A percentile compares a stretch with the other conserved stretches of the same genome.
Conservation (phyloP, 345 rosid genomes). For the Turritis glabra region DNA sequence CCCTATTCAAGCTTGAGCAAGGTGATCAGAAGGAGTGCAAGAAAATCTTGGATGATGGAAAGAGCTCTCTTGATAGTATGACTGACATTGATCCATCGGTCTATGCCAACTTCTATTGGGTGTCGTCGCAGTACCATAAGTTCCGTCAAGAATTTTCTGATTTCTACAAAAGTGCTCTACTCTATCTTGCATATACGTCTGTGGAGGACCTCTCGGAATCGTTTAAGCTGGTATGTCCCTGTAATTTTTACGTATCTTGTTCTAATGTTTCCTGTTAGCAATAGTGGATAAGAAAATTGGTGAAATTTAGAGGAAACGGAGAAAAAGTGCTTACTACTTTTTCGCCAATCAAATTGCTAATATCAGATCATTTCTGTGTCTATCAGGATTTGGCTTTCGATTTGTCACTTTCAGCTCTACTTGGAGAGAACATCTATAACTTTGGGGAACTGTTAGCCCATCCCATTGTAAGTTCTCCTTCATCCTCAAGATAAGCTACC, state of each 20-base stretch:
- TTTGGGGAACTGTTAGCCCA: constrained; percentile 98
- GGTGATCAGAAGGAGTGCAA: constrained; percentile 92
- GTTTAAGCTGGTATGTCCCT: constrained; percentile 77
- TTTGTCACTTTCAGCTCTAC: constrained; percentile 92
- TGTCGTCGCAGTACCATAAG: constrained; percentile 88
- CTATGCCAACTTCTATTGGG: constrained; percentile 87
- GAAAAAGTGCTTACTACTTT: background rate
- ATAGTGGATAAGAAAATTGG: background rate
- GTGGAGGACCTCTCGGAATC: constrained; percentile 93
- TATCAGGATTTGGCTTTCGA: constrained; percentile 96
- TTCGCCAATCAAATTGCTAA: constrained; percentile 6
- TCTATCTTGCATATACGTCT: constrained; percentile 91
- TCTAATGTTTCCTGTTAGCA: background rate
- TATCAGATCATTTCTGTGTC: background rate
- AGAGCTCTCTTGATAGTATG: constrained; percentile 84
- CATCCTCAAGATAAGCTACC: background rate
- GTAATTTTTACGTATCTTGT: background rate
- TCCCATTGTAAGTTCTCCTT: constrained; percentile 78
- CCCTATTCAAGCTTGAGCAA: constrained; percentile 80
- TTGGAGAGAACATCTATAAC: constrained; percentile 99
- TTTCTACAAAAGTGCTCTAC: constrained; percentile 90
- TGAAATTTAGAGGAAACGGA: background rate
- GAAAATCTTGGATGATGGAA: constrained; percentile 88
- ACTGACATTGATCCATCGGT: constrained; percentile 99
- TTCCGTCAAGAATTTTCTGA: constrained; percentile 84